Base-by-base conservation (phyloP, 345 rosid species). In the Lumnitzera littorea region DNA sequence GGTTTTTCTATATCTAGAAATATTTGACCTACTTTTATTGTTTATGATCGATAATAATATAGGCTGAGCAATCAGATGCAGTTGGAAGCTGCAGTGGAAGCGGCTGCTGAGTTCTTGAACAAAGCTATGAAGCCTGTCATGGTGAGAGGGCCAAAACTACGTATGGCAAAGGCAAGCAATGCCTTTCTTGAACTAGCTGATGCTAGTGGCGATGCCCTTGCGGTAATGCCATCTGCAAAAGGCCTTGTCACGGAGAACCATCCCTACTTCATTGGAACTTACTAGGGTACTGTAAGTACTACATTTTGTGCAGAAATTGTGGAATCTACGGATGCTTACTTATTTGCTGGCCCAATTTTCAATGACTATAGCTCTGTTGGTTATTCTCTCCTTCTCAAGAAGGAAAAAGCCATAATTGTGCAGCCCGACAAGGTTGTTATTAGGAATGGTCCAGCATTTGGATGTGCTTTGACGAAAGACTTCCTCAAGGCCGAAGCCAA, bases 121-220 rank as follows among this genome's bases (percentile, higher is more conserved):
- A 78, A 78, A 57, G 87, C 85, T 1, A 82, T 82, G 79, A 84
- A 84, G 62, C 85, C 87, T 2, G 82, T 84, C 11, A 50, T 84
- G 64, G 82, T 84, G 2, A 87, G 67, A 5, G 87, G 91, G 43
- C 74, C 78, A 2, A 84, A 80, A 12, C 67, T 84, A 43, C 68
- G 78, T 51, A 71, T 67, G 0, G 74, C 85, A 0, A 74, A 82
- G 62, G 87, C 90, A 0, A 50, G 67, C 27, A 78, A 82, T 0
- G 74, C 82, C 3, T 82, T 82, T 51, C 66, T 74, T 0, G 75
- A 73, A 41, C 53, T 84, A 14, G 87, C 83, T 1, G 77, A 82
- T 64, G 79, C 84, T 27, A 62, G 81, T 4, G 85, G 84, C 5
- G 79, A 81, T 49, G 68, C 82, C 0, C 25, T 79, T 11, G 83